A percentile compares a stretch with the other conserved stretches of the same genome.
Evolutionary conservation across 2,329 filamentous ascomycete genomes (phyloP).

Genomic region (Aspergillus floridensis): DNA sequence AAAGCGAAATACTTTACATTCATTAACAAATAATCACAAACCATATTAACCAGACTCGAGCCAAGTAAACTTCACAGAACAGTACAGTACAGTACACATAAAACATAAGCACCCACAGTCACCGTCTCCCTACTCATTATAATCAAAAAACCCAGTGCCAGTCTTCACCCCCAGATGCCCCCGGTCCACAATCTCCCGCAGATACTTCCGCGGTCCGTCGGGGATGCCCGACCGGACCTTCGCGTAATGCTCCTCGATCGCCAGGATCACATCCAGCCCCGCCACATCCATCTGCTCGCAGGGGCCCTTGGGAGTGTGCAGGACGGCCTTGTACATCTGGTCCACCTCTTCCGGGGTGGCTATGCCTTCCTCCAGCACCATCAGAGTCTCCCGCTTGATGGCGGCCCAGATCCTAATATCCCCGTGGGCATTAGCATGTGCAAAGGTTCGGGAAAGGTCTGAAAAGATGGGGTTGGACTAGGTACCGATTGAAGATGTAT

Average conservation of each 20-base stretch:
- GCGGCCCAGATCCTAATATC: constrained; percentile 40
- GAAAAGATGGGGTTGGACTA: too few species aligned
- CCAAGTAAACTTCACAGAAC: not conserved
- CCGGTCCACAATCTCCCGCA: constrained; percentile 4
- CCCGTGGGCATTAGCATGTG: not conserved
- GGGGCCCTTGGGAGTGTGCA: constrained; percentile 36
- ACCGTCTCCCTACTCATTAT: not conserved
- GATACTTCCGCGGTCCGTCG: not conserved
- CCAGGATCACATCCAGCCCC: constrained; percentile 40
- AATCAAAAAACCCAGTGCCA: constrained; percentile 7
- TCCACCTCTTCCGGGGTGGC: constrained; percentile 38
- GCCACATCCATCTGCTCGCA: constrained; percentile 44
- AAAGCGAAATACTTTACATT: too few species aligned
- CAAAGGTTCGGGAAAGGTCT: not conserved
- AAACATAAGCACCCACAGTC: not conserved
- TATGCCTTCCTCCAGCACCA: constrained; percentile 36
- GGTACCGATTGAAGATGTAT: constrained; percentile 41
- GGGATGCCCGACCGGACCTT: constrained; percentile 2
- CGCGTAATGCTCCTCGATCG: constrained; percentile 43
- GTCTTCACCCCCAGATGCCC: constrained; percentile 5
- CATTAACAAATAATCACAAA: not conserved
- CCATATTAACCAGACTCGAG: not conserved
- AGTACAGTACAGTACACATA: not conserved
- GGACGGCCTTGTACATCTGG: constrained; percentile 36
- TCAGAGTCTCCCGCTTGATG: constrained; percentile 43